Percentiles rank a stretch among this genome's conserved stretches.
These are phyloP conservation scores for Auricularia cornea DNA, from an alignment of 768 basidiomycete genomes.

Conservation along the genomic window DNA sequence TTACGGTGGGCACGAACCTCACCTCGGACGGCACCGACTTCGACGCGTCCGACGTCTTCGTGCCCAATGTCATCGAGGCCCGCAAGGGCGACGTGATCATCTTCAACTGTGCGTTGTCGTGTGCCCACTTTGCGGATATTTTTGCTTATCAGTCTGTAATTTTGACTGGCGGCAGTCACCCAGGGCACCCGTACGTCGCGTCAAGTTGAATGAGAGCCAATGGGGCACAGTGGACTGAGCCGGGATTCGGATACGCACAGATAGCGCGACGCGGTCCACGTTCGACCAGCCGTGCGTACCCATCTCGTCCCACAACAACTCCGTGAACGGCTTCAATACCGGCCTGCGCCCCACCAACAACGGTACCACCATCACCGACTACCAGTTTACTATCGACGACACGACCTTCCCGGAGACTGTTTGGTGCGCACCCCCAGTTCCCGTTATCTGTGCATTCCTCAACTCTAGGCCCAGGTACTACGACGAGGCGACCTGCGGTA, in stretches of 20 bases:
- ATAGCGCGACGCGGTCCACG: background rate
- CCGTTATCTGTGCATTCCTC: background rate
- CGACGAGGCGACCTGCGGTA: background rate
- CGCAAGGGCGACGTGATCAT: background rate
- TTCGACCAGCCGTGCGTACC: slow-evolving; percentile 1
- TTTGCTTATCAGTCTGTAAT: background rate
- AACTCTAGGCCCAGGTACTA: background rate
- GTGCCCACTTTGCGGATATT: background rate
- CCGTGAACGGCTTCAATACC: background rate
- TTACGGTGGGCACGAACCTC: background rate
- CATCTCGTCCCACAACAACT: background rate
- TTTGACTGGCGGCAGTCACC: background rate
- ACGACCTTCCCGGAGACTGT: background rate
- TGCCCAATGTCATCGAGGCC: background rate
- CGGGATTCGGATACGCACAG: background rate
- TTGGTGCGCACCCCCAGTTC: background rate
- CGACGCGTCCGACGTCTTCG: background rate
- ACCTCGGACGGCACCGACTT: background rate
- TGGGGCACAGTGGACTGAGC: background rate
- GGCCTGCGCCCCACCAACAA: background rate
- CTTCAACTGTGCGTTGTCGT: background rate
- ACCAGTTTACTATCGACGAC: background rate
- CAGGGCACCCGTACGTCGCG: background rate
- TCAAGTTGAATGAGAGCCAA: too few species aligned
- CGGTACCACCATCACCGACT: background rate